Conservation (phyloP, 208 protist species). For the Crithidia mellificae region DNA sequence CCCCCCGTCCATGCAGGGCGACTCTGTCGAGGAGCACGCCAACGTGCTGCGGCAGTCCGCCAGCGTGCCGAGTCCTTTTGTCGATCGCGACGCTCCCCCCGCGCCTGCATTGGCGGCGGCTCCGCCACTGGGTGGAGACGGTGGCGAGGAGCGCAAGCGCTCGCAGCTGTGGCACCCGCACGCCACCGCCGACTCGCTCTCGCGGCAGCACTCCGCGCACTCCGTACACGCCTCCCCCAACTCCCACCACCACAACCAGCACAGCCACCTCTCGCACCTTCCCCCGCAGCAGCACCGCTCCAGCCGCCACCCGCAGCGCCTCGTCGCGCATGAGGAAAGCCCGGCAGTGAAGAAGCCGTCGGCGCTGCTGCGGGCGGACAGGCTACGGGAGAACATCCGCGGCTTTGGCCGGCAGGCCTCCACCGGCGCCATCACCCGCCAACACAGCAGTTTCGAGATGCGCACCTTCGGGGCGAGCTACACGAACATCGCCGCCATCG, state of each 20-base stretch:
- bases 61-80: not conserved
- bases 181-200: not conserved
- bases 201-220: not conserved
- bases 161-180: not conserved
- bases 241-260: not conserved
- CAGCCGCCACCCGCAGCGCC: constrained; percentile 8
- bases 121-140: not conserved
- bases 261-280: not conserved
- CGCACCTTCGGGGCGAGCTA: constrained; percentile 23
- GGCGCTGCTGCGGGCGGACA: constrained; percentile 19
- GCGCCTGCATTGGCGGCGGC: too few relatives aligned
- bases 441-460: constrained; percentile 24
- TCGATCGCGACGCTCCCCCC: not conserved
- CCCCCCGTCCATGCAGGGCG: constrained; percentile 8
- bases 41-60: not conserved
- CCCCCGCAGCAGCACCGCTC: not conserved
- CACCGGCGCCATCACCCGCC: not conserved
- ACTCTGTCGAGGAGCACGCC: not conserved
- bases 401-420: constrained; percentile 20
- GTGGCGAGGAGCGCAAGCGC: not conserved
- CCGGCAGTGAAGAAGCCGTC: constrained; percentile 11
- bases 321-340: constrained; percentile 13
- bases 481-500: constrained; percentile 9
- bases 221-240: not conserved
- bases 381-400: constrained; percentile 35